Base-by-base conservation (phyloP, 2,329 filamentous ascomycete species). In the Nemania sp. region DNA sequence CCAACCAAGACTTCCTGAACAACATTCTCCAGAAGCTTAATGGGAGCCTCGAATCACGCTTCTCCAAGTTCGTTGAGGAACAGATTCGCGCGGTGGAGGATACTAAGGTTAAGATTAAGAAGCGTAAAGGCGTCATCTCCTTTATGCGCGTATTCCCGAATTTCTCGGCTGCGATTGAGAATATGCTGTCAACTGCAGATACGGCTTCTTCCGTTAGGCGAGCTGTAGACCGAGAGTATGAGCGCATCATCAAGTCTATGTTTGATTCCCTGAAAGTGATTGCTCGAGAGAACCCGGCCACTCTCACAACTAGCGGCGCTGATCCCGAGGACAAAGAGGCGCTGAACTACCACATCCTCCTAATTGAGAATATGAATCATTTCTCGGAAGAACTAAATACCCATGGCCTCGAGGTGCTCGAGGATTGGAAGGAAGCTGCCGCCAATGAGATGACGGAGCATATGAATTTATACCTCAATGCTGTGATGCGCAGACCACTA, bases 281-380 rank as follows among this genome's bases (percentile, higher is more conserved):
- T 79, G 95, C 96, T 43, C 84, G 89, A 68, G 89, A 91, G 84
- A 93, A 86, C 77, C 89, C 83, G 29, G 84, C 80, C 65, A 85
- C 82, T 13, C 80, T 84, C 26, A 80, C 79, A 5, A 80, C 73
- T 63, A 81, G 81, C 51, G 79, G 82, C 13, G 82, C 83, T 13
- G 87, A 89, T 72, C 86, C 87, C 0, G 96, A 98, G 79, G 96
- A 98, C 78, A 98, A 99, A 81, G 94, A 98, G 79, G 93, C 94
- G 5, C 87, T 99, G 68, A 98, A 98, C 82, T 97, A 97, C 82
- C 94, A 98, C 80, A 97, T 99, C 75, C 86, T 98, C 38, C 86
- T 98, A 62, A 98, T 99, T 73, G 95, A 99, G 80, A 99, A 99
- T 80, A 98, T 98, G 94, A 97, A 98, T 77, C 94, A 97, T 80